Evolutionary conservation across 225 moss, liverwort and hornwort genomes (phyloP), one percentile per base, ranked within the genome.

Genomic region (Takakia lepidozioides): DNA sequence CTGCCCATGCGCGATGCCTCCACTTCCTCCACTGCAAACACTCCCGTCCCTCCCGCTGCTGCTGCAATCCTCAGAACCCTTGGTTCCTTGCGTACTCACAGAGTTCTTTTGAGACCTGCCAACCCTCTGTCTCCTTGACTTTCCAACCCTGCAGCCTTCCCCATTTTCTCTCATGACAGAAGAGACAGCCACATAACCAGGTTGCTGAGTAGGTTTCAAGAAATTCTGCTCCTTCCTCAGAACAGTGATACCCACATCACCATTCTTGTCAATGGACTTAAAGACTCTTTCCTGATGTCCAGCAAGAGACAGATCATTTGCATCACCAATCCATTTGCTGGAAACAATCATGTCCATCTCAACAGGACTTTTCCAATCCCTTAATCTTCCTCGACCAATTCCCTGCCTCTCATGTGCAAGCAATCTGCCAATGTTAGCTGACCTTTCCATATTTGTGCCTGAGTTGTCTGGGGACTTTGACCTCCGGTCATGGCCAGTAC

Each of bases 1-100:
- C 20, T 19, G 20, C 2, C 62, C 65, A 44, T 19, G 59, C 2
- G 76, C 73, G 46, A 70, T 71, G 48, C 76, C 69, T 41, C 62
- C 19, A 61, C 57, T 61, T 41, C 38, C 48, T 3, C 61, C 52
- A 28, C 7, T 66, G 4, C 61, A 57, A 40, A 48, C 22, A 25
- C 57, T 72, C 45, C 48, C n/a, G n/a, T n/a, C n/a, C 66, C 44
- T 69, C 40, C 27, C 56, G 23, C 16, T 61, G 21, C 0, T 0
- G 8, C 22, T 39, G 23, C n/a, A n/a, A n/a, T n/a, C n/a, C n/a
- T n/a, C n/a, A n/a, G n/a, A n/a, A n/a, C n/a, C n/a, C n/a, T n/a
- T n/a, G n/a, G n/a, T n/a, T n/a, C n/a, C n/a, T n/a, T n/a, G n/a
- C n/a, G n/a, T n/a, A n/a, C n/a, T n/a, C n/a, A n/a, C n/a, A n/a